Evolutionary conservation across 768 basidiomycete species (phyloP).

Genomic region (Tephrocybe sp.): DNA sequence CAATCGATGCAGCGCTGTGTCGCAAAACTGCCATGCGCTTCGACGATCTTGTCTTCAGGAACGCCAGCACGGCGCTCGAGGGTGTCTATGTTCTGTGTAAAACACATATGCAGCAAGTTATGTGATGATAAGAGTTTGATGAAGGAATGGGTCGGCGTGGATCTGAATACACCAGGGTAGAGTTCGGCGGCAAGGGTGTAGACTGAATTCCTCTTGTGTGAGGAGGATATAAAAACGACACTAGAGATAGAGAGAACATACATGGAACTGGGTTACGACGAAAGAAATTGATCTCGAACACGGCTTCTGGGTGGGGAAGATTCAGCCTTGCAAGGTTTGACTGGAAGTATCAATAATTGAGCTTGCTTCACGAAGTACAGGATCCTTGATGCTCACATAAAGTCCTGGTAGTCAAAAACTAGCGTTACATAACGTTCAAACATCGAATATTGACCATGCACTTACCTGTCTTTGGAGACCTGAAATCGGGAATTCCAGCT

Average conservation of each 20-base stretch:
- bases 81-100: constrained; percentile 93
- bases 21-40: constrained; percentile 97
- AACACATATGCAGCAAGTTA: constrained; percentile 68
- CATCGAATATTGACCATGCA: neutral
- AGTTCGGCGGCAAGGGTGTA: constrained; percentile 92
- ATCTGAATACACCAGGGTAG: constrained; percentile 86
- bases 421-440: neutral
- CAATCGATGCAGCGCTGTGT: constrained; percentile 82
- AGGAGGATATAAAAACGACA: neutral
- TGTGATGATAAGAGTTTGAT: constrained; percentile 76
- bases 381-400: constrained; percentile 37
- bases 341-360: constrained; percentile 30
- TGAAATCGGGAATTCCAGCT: constrained; percentile 88
- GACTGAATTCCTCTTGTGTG: constrained; percentile 40
- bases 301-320: constrained; percentile 91
- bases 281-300: constrained; percentile 92
- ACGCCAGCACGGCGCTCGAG: constrained; percentile 85
- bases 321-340: constrained; percentile 74
- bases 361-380: neutral
- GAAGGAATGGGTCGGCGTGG: constrained; percentile 89
- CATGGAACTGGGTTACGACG: constrained; percentile 76
- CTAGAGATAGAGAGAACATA: constrained; percentile 30
- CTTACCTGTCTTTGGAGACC: constrained; percentile 81
- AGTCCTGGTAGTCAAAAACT: constrained; percentile 33
- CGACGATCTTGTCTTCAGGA: constrained; percentile 70